phyloP scores from a whole-genome alignment of 257 asterid genomes.

The Osmanthus fragrans region DNA sequence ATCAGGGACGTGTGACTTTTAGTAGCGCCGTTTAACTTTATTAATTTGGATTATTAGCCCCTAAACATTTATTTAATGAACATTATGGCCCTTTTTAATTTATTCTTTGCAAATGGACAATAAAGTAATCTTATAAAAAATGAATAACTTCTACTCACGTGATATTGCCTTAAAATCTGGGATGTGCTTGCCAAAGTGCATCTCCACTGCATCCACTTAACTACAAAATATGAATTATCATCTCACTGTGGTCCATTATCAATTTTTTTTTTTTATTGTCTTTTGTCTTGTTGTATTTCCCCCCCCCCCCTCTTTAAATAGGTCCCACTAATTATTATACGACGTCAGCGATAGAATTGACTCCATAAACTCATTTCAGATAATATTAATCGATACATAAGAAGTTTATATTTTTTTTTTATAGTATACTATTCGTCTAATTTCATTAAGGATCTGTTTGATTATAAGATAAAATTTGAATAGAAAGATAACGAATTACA shows the following conservation, averaged over 20 bases:
- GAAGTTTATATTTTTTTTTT: no score
- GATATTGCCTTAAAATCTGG: conserved; percentile 47
- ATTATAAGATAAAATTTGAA: no score
- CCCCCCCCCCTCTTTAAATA: no score
- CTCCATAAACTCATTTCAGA: neutral
- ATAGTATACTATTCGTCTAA: no score
- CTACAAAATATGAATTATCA: neutral
- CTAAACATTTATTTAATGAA: conserved; percentile 1
- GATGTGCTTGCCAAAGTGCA: conserved; percentile 30
- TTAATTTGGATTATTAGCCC: neutral
- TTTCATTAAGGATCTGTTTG: no score
- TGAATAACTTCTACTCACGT: conserved; percentile 30
- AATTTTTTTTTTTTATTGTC: neutral
- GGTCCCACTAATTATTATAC: neutral
- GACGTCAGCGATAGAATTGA: neutral
- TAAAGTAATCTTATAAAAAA: neutral
- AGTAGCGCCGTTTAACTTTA: conserved; percentile 44
- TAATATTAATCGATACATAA: no score
- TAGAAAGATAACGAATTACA: no score
- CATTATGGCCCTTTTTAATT: neutral
- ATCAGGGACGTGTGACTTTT: conserved; percentile 17
- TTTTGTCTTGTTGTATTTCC: neutral
- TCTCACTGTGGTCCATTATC: conserved; percentile 11
- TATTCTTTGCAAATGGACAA: neutral
- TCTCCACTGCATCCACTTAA: conserved; percentile 12